These are phyloP conservation scores for Plasmodium berghei DNA, from an alignment of 169 alveolate genomes.

Conservation along the genomic window DNA sequence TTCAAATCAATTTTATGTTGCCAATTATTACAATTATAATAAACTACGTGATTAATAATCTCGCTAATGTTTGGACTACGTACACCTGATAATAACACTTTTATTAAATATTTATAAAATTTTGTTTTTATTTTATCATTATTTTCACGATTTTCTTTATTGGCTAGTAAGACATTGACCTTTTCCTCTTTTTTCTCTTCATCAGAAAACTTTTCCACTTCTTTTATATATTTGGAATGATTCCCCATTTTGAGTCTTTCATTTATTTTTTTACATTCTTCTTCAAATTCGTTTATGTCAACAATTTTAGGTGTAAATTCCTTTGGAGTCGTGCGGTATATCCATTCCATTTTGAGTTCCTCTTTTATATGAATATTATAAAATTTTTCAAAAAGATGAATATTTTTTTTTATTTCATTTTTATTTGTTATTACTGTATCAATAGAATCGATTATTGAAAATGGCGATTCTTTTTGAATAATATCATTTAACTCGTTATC, in stretches of 20 bases:
- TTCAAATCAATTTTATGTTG: constrained; percentile 51
- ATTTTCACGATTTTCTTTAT: background rate
- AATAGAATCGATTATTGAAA: background rate
- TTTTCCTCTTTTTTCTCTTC: background rate
- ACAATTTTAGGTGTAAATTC: constrained; percentile 6
- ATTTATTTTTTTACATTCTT: constrained; percentile 65
- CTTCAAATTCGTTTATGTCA: constrained; percentile 89
- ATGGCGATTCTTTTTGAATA: no score
- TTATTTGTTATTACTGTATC: background rate
- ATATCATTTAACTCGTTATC: no score
- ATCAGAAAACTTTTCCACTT: background rate
- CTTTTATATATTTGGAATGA: background rate
- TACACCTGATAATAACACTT: constrained; percentile 35
- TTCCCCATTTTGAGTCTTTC: constrained; percentile 2
- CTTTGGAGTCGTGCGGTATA: constrained; percentile 18
- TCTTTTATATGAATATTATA: constrained; percentile 44
- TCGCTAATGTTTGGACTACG: constrained; percentile 50
- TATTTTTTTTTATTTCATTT: constrained; percentile 8
- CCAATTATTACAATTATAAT: constrained; percentile 64
- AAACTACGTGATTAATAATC: constrained; percentile 42
- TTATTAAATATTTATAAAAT: constrained; percentile 24
- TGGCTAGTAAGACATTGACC: background rate
- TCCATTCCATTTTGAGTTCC: constrained; percentile 48
- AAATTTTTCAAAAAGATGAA: constrained; percentile 58
- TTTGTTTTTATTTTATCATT: background rate